A percentile compares a stretch with the other conserved stretches of the same genome.
These are phyloP conservation scores for Diacronema lutheri DNA, from an alignment of 78 protist species.

Conservation along the genomic window DNA sequence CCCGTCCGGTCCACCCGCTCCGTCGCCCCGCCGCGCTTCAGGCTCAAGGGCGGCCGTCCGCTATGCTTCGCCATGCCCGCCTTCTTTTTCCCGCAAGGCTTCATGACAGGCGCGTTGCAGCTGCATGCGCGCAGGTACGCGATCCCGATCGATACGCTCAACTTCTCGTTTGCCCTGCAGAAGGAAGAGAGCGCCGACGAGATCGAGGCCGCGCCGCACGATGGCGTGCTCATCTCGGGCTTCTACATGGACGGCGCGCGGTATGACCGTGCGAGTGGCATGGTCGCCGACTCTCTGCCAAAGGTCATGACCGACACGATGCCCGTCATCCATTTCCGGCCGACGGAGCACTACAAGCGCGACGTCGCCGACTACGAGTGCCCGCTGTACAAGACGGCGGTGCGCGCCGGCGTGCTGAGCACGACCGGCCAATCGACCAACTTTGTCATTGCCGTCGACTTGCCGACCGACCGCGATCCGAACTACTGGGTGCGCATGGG, in stretches of 20 bases:
- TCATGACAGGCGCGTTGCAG: slow-evolving; percentile 69
- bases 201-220: background rate
- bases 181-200: background rate
- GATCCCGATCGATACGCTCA: slow-evolving; percentile 59
- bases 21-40: background rate
- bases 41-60: slow-evolving; percentile 71
- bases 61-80: slow-evolving; percentile 64
- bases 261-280: slow-evolving; percentile 9
- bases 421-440: slow-evolving; percentile 86
- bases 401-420: slow-evolving; percentile 68
- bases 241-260: slow-evolving; percentile 49
- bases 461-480: slow-evolving; percentile 38
- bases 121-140: slow-evolving; percentile 42
- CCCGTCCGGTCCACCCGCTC: too few relatives aligned
- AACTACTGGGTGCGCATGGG: slow-evolving; percentile 22
- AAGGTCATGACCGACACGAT: slow-evolving; percentile 49
- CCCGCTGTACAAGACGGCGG: slow-evolving; percentile 77
- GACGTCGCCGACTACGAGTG: slow-evolving; percentile 24
- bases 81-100: slow-evolving; percentile 71
- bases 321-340: slow-evolving; percentile 62
- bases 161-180: slow-evolving; percentile 15
- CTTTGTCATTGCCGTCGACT: slow-evolving; percentile 50
- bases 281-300: slow-evolving; percentile 36
- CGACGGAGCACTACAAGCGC: slow-evolving; percentile 7
- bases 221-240: slow-evolving; percentile 46